Evolutionary conservation across 1,284 basidiomycete genomes (phyloP).

Genomic region (Lignosus rhinocerotis): DNA sequence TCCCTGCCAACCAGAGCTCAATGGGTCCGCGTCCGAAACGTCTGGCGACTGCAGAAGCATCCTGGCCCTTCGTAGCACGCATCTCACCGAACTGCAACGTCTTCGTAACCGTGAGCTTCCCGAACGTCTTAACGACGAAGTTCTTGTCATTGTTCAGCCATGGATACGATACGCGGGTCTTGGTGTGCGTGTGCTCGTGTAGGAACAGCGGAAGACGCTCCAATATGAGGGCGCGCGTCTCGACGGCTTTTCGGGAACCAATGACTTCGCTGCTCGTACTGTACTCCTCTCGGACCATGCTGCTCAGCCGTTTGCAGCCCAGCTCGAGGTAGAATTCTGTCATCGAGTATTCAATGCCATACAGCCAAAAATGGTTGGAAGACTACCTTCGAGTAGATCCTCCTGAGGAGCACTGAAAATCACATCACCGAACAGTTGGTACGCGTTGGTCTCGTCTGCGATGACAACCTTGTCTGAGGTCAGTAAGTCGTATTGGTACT

Average conservation of each 20-base stretch:
- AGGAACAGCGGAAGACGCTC: conserved; percentile 91
- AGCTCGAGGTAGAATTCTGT: conserved; percentile 66
- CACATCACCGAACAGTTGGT: conserved; percentile 75
- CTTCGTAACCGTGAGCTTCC: conserved; percentile 63
- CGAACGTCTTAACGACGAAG: conserved; percentile 71
- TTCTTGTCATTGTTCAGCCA: conserved; percentile 75
- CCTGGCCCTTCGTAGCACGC: conserved; percentile 54
- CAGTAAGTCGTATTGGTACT: conserved; percentile 64
- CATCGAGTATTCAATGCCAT: background rate
- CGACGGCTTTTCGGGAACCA: conserved; percentile 47
- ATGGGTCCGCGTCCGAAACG: conserved; percentile 61
- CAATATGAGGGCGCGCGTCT: conserved; percentile 67
- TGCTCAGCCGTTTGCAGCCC: conserved; percentile 72
- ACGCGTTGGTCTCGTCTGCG: conserved; percentile 78
- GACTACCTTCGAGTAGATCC: conserved; percentile 73
- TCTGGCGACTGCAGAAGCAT: conserved; percentile 77
- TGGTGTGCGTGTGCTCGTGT: conserved; percentile 81
- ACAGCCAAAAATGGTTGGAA: background rate
- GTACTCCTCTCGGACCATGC: conserved; percentile 77
- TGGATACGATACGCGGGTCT: conserved; percentile 66
- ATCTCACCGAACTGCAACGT: conserved; percentile 53
- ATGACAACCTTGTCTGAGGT: conserved; percentile 67
- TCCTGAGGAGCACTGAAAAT: conserved; percentile 90
- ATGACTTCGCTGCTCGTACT: conserved; percentile 56
- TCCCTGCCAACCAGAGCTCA: conserved; percentile 74